Conservation (phyloP, 2,329 filamentous ascomycete species). For the Exophiala bonariae region DNA sequence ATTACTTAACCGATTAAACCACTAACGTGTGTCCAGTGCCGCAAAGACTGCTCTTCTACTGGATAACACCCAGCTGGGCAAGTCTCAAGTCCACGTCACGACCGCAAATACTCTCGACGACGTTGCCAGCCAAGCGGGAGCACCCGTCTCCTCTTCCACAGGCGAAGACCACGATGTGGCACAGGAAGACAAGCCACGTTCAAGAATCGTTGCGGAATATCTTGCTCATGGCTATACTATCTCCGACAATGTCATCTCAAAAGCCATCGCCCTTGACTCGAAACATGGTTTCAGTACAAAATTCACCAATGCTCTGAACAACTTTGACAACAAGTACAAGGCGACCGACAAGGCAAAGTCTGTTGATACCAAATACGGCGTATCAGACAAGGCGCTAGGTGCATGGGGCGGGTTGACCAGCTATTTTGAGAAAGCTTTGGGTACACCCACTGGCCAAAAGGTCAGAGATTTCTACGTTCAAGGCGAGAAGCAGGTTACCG, state of each 20-base stretch:
- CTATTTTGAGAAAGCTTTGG: slow-evolving; percentile 93
- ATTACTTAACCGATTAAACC: background rate
- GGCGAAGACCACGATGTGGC: slow-evolving; percentile 62
- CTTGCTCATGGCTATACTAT: slow-evolving; percentile 91
- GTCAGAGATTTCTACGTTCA: slow-evolving; percentile 84
- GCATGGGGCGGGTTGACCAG: slow-evolving; percentile 70
- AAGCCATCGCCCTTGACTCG: slow-evolving; percentile 82
- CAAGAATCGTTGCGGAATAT: slow-evolving; percentile 93
- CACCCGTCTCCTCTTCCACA: slow-evolving; percentile 52
- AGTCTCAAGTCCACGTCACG: slow-evolving; percentile 73
- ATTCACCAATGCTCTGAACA: slow-evolving; percentile 74
- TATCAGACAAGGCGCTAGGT: slow-evolving; percentile 69
- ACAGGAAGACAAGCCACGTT: slow-evolving; percentile 95
- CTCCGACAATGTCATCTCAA: slow-evolving; percentile 73
- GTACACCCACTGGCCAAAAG: slow-evolving; percentile 84
- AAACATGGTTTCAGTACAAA: slow-evolving; percentile 81
- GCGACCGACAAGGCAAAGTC: slow-evolving; percentile 83
- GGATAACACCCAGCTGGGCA: slow-evolving; percentile 91
- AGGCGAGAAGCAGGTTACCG: slow-evolving; percentile 83
- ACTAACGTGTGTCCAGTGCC: slow-evolving; percentile 48
- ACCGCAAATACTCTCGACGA: slow-evolving; percentile 68
- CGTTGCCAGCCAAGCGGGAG: slow-evolving; percentile 59
- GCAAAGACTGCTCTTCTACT: slow-evolving; percentile 96
- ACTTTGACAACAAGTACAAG: slow-evolving; percentile 82
- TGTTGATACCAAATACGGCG: slow-evolving; percentile 80